Evolutionary conservation across 2,329 filamentous ascomycete species (phyloP).

Genomic region (Periglandula ipomoeae): DNA sequence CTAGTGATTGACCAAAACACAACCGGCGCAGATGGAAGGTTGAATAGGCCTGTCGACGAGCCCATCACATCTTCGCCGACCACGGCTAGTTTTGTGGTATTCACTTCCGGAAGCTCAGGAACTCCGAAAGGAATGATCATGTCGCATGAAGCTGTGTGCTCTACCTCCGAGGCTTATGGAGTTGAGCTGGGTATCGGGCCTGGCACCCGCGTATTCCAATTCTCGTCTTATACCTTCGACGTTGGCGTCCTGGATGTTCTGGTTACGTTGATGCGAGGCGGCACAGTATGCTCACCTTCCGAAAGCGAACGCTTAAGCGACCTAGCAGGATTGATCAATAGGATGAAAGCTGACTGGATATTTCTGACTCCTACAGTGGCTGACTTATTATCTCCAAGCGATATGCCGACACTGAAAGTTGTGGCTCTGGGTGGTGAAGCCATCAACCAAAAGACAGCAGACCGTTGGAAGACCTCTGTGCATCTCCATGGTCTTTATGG

Average conservation of each 20-base stretch:
- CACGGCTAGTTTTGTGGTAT: not conserved
- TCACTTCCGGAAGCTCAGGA: not conserved
- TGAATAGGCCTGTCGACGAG: not conserved
- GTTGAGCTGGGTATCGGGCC: not conserved
- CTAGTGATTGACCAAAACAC: not conserved
- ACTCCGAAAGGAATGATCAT: not conserved
- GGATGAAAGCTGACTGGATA: not conserved
- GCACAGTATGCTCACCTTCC: conserved; percentile 11
- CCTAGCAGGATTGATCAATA: not conserved
- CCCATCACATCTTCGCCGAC: not conserved
- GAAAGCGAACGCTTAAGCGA: conserved; percentile 11
- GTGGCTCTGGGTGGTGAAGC: not conserved
- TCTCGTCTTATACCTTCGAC: conserved; percentile 13
- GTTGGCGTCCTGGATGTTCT: conserved; percentile 12
- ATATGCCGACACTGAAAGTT: not conserved
- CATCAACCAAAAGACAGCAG: too few relatives aligned
- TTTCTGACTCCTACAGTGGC: conserved; percentile 3
- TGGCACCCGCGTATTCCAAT: conserved; percentile 6
- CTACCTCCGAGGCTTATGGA: not conserved
- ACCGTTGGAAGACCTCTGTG: too few relatives aligned
- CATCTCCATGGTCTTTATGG: too few relatives aligned
- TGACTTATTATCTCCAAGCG: not conserved
- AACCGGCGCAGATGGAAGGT: not conserved
- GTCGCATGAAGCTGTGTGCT: not conserved
- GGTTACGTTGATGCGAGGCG: conserved; percentile 10